Evolutionary conservation across 2,329 filamentous ascomycete species (phyloP), one percentile per base, ranked within the genome.

Genomic region (Aspergillus quadricinctus): DNA sequence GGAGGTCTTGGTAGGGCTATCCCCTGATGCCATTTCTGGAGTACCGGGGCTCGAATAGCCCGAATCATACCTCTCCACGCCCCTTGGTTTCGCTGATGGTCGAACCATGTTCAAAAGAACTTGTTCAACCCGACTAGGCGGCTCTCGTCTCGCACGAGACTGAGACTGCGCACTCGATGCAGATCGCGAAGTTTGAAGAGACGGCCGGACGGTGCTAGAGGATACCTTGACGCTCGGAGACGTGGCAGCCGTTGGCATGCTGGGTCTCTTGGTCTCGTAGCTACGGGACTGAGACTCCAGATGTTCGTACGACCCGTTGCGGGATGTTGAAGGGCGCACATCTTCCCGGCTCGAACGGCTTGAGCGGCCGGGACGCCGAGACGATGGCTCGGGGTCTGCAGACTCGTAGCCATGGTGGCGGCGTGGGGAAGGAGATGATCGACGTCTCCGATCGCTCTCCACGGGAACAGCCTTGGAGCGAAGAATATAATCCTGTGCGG

Each of bases 21-120:
- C 66, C 7, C 67, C 68, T 4, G 62, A 57, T 21, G 65, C 61
- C 62, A 74, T 72, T 41, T 78, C 76, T 1, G 76, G 75, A 1
- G 75, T 77, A 23, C 69, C 70, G 9, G 77, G 75, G 60, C 74
- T 78, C 5, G 75, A 78, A 55, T 78, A 78, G 2, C 75, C 75
- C 3, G 77, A 78, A 54, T 79, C 77, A 29, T 74, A 68, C 45
- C 68, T 68, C 31, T 77, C 70, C 27, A 61, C 53, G 29, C 66
- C 65, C 53, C 73, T 72, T 45, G 72, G 55, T 49, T 73, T 77
- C 5, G 61, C 50, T 3, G 65, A 53, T n/a, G 67, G 62, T 23
- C 65, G 65, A 31, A 62, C 61, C 62, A 71, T 69, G 49, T 61
- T 62, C 31, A 62, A 43, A 11, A 72, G 61, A 9, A 66, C 65